A percentile compares a stretch with the other conserved stretches of the same genome.
These are phyloP conservation scores for Hirsutella rhossiliensis DNA, from an alignment of 2,329 filamentous ascomycete species.

Conservation along the genomic window DNA sequence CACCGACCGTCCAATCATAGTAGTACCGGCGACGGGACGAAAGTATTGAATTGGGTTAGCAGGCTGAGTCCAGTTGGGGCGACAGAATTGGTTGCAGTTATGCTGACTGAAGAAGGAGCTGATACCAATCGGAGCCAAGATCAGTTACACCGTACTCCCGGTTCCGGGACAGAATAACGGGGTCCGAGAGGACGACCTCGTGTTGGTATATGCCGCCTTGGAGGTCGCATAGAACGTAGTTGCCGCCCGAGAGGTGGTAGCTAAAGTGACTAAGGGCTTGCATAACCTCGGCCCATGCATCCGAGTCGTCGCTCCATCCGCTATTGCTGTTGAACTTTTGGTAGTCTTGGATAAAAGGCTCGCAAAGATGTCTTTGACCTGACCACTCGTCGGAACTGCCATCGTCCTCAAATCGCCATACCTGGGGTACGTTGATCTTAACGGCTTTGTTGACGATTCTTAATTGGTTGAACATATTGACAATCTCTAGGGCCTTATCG, in stretches of 20 bases:
- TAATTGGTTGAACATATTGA: slow-evolving; percentile 22
- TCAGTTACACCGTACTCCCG: slow-evolving; percentile 25
- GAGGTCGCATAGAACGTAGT: slow-evolving; percentile 27
- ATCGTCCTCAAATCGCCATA: slow-evolving; percentile 15
- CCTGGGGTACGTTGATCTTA: slow-evolving; percentile 21
- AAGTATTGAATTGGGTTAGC: no score
- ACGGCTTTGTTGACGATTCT: slow-evolving; percentile 16
- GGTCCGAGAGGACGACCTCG: slow-evolving; percentile 25
- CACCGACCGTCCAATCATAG: no score
- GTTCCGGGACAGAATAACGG: slow-evolving; percentile 25
- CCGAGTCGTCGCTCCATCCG: slow-evolving; percentile 20
- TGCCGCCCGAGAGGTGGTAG: slow-evolving; percentile 24
- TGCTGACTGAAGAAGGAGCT: slow-evolving; percentile 26
- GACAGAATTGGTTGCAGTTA: slow-evolving; percentile 19
- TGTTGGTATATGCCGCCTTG: slow-evolving; percentile 26
- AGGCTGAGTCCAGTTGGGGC: no score
- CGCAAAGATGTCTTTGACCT: slow-evolving; percentile 15
- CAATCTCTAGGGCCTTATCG: slow-evolving; percentile 20
- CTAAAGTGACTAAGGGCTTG: slow-evolving; percentile 32
- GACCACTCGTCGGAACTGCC: slow-evolving; percentile 2
- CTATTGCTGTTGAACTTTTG: slow-evolving; percentile 32
- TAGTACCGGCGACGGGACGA: no score
- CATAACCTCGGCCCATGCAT: slow-evolving; percentile 22
- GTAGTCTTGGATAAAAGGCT: slow-evolving; percentile 29
- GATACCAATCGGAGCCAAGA: slow-evolving; percentile 24